phyloP scores from a whole-genome alignment of 306 rosid genomes.

The Rosa persica region DNA sequence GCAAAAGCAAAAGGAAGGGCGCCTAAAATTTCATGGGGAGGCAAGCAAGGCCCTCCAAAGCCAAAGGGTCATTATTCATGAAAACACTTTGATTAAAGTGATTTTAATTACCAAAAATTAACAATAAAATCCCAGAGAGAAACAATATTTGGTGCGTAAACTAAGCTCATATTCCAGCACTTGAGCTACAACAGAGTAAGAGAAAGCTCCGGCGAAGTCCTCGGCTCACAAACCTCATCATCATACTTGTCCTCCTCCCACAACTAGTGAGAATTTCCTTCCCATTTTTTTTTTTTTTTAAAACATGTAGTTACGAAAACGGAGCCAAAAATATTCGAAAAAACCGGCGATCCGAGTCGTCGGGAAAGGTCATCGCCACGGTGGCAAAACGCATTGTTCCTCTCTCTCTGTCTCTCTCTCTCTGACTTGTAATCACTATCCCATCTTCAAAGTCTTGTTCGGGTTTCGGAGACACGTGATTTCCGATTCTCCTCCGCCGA shows the following conservation, averaged over 20 bases:
- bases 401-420: neutral
- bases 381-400: constrained; percentile 9
- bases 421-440: constrained; percentile 2
- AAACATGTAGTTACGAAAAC: neutral
- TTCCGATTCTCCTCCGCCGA: neutral
- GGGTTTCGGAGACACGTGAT: constrained; percentile 18
- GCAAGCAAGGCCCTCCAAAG: neutral
- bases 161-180: neutral
- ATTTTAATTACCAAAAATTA: neutral
- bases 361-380: constrained; percentile 22
- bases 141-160: neutral
- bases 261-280: neutral
- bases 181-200: neutral
- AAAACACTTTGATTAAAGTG: neutral
- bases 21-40: neutral
- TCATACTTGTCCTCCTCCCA: neutral
- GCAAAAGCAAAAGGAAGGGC: neutral
- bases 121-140: neutral
- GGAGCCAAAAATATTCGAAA: neutral
- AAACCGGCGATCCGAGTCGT: constrained; percentile 26
- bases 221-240: neutral
- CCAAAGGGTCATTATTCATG: neutral
- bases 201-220: constrained; percentile 15
- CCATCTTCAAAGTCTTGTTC: constrained; percentile 1
- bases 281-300: no score